Evolutionary conservation across 2,329 filamentous ascomycete species (phyloP), one percentile per base, ranked within the genome.

Genomic region (Monosporascus ibericus): DNA sequence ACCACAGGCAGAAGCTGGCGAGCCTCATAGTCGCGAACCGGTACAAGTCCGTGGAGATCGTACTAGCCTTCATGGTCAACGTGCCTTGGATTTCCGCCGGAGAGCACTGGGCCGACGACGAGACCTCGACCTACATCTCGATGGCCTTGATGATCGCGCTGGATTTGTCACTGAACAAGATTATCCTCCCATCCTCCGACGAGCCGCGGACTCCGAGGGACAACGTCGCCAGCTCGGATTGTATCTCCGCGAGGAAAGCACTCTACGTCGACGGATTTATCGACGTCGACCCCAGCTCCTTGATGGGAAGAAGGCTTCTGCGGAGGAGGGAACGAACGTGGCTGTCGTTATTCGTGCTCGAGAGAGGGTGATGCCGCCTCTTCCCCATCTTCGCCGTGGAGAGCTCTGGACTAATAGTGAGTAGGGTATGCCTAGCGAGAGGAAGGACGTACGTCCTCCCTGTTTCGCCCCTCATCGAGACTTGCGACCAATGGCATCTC

Each of bases 31-130:
- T 86, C 48, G 70, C 76, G 0, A 76, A 79, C 46, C 80, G 85
- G 2, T 79, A 83, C 60, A 79, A 84, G 52, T 90, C 86, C 0
- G 84, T 88, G 6, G 86, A 90, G 64, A 88, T 90, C 52, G 82
- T 90, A 0, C 71, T 90, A 1, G 86, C 84, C 0, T 89, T 89
- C 62, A 86, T 90, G 81, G 78, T 88, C 34, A 88, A 88, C 55
- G 79, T 90, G 6, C 86, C 86, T 0, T 90, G 86, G 86, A 88
- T 89, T 78, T 81, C 81, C 30, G 83, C 84, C 1, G 83, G 84
- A 2, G 72, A 79, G 53, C 82, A 86, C 60, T 85, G 82, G 65
- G 84, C 84, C 9, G 86, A 89, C 57, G 86, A 90, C 55, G 86
- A 88, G 60, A 88, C 86, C 0, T 88, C 85, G 53, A 79, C 81